Evolutionary conservation across 2,329 filamentous ascomycete genomes (phyloP), one percentile per base, ranked within the genome.

Genomic region (Neoascochyta sp.): DNA sequence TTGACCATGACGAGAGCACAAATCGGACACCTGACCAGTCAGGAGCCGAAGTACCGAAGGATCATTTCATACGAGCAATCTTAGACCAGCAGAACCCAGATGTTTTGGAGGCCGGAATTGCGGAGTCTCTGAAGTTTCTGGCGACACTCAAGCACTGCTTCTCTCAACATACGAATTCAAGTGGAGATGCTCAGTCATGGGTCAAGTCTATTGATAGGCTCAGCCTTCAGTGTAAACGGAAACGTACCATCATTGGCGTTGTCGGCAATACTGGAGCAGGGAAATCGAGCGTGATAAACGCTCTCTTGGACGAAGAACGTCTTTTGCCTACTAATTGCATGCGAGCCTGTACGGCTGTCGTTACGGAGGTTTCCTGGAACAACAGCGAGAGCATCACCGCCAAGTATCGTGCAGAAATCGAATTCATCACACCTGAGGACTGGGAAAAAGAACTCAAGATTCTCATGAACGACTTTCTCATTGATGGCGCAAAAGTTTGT

Each of bases 271-370:
- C 79, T 0, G 77, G 78, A 0, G 71, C 74, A 1, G 78, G 78
- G 0, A 83, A 82, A 47, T 76, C 70, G 12, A 76, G 73, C 2
- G 62, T 81, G 0, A 79, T 82, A 52, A 82, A 81, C 45, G 77
- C 78, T 0, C 48, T 82, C 18, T 62, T 81, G 0, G 75, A 80
- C 16, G 74, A 81, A 43, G 75, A 81, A 40, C 64, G 70, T n/a
- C 57, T 76, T 10, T 66, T 68, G 0, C 69, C 71, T 0, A 76
- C 73, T 0, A 75, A 74, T 41, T 76, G 76, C 47, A 75, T 80
- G 69, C 62, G 74, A 16, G 77, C 78, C 1, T 81, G 76, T 34
- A 82, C 78, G 0, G 75, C 76, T 0, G 73, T 76, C 0, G 69
- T 78, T 1, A 81, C 76, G 0, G 76, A 81, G 44, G 67, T 82